Evolutionary conservation across 495 filamentous ascomycete genomes (phyloP).

Genomic region (Venustampulla echinocandica): DNA sequence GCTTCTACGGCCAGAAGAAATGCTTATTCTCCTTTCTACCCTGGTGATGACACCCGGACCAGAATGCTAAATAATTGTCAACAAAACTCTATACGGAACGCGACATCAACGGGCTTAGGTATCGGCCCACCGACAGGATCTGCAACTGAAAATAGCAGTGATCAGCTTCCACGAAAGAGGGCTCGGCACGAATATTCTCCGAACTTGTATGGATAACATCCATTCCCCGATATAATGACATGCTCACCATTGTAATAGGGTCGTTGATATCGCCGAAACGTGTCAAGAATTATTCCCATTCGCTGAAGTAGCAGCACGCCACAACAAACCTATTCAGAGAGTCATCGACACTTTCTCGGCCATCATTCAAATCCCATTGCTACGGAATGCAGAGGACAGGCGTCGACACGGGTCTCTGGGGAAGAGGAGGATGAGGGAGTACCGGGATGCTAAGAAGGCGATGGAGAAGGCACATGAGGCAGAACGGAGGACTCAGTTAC

Average conservation of each 20-base stretch:
- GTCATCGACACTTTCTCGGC: constrained; percentile 37
- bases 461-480: constrained; percentile 15
- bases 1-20: no score
- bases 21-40: no score
- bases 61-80: neutral
- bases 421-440: constrained; percentile 18
- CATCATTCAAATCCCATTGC: constrained; percentile 36
- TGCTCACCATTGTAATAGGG: constrained; percentile 27
- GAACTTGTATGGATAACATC: constrained; percentile 15
- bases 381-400: constrained; percentile 35
- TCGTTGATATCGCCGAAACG: constrained; percentile 43
- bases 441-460: constrained; percentile 14
- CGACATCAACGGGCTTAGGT: neutral
- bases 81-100: neutral
- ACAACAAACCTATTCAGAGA: constrained; percentile 31
- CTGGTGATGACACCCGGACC: no score
- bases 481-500: constrained; percentile 7
- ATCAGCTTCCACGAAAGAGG: constrained; percentile 6
- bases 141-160: neutral
- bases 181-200: constrained; percentile 16
- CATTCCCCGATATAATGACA: neutral
- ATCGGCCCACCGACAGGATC: neutral
- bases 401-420: constrained; percentile 23
- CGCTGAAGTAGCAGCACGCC: constrained; percentile 33
- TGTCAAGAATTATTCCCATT: constrained; percentile 38